Evolutionary conservation across 2,329 filamentous ascomycete species (phyloP), one percentile per base, ranked within the genome.

Genomic region (Pochonia chlamydosporia): DNA sequence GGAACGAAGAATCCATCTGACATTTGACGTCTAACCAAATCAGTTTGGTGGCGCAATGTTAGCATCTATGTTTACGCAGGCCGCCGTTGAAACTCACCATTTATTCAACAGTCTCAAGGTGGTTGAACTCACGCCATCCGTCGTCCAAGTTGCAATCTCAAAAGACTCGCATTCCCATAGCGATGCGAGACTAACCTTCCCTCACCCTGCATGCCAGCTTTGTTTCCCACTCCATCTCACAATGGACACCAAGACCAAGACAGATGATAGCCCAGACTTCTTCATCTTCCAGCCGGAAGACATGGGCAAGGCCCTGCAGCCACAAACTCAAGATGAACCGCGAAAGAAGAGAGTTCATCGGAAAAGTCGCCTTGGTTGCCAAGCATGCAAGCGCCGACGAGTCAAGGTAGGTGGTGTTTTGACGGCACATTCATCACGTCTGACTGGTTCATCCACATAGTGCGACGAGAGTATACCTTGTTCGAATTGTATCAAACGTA

Each of bases 381-480:
- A 52, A 9, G 48, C 52, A 11, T 63, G 61, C 37, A 63, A 63
- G 48, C 48, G 50, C 26, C 49, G 60, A 23, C 62, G 58, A 43
- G 60, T 63, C n/a, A 63, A 63, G 53, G 60, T 62, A 42, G 25
- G 49, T 44, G 9, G 24, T 20, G 24, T 41, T 3, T 21, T 13
- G 7, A 28, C 7, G 7, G 7, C 26, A 28, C 13, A 7, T 13
- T 28, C 26, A 8, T 28, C 26, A n/a, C n/a, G n/a, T 28, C 26
- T 13, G 26, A 28, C 13, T 28, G 26, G 7, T 28, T 28, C 7
- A 28, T 28, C 13, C 26, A 7, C 13, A 28, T 28, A 63, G 59
- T 63, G 61, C 44, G 59, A 63, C 42, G 61, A 63, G 39, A 46
- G 43, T 2, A 24, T 47, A 2, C 61, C 61, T 7, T 63, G 61